phyloP scores from a whole-genome alignment of 768 basidiomycete species.

The Mrakia blollopis region DNA sequence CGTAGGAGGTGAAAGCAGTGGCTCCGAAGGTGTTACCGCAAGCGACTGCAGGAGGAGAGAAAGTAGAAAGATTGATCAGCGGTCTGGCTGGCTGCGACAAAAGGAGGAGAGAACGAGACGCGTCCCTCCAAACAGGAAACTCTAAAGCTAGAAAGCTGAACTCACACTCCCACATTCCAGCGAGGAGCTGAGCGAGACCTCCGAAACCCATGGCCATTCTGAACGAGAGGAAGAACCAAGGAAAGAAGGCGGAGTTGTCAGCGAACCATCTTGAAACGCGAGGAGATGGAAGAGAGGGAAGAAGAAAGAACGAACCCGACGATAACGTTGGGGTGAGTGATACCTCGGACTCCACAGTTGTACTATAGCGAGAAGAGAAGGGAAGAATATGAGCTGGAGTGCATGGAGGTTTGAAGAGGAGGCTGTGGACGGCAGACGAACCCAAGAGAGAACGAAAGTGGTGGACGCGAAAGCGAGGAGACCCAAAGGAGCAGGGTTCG shows the following conservation, averaged over 20 bases:
- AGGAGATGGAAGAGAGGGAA: neutral
- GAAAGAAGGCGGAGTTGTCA: too few relatives aligned
- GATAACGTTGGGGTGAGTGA: slow-evolving; percentile 31
- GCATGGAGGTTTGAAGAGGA: neutral
- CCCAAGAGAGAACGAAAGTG: slow-evolving; percentile 22
- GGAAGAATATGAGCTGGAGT: neutral
- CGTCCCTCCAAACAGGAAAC: neutral
- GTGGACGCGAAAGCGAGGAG: slow-evolving; percentile 26
- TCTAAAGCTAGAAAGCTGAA: neutral
- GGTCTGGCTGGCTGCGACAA: neutral
- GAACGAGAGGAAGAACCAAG: neutral
- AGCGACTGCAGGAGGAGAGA: slow-evolving; percentile 1
- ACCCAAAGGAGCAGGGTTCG: slow-evolving; percentile 23
- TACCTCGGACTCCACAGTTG: slow-evolving; percentile 25
- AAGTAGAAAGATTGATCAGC: neutral
- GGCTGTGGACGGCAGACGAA: neutral
- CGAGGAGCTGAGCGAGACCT: slow-evolving; percentile 30
- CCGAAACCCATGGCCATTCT: slow-evolving; percentile 30
- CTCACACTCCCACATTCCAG: slow-evolving; percentile 32
- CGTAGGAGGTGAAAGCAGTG: slow-evolving; percentile 31
- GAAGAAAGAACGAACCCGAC: slow-evolving; percentile 6
- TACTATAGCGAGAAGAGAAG: neutral
- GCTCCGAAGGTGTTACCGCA: slow-evolving; percentile 34
- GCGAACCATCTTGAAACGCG: neutral
- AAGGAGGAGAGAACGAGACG: neutral